Base-by-base conservation (phyloP, 1,284 basidiomycete genomes). In the Wolfiporia cocos region DNA sequence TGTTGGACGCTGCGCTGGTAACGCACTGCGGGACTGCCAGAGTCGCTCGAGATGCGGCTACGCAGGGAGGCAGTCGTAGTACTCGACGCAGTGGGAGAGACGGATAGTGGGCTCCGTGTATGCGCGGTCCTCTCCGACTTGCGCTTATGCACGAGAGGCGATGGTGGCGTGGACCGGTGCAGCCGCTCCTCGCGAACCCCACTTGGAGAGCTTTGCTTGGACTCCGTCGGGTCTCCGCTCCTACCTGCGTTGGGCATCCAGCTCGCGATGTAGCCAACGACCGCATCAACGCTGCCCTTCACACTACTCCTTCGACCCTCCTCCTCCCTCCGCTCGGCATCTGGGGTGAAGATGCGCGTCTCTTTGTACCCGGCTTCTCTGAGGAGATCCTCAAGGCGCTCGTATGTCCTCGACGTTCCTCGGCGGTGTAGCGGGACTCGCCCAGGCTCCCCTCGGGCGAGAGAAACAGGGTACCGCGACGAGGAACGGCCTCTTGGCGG, bases 291-390 rank as follows among this genome's bases (percentile, higher is more conserved):
- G n/a, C 74, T 69, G 22, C 63, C 59, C 15, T 57, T 51, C 41
- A 57, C 41, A 36, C 48, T 51, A 12, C 47, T 43, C 51, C 49
- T 41, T 52, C 48, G 17, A 49, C 49, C 40, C 39, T 57, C 61
- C 29, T 55, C 49, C 53, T 54, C 62, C 49, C 42, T 52, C 48
- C 76, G 72, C 50, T 91, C 86, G 0, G 71, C 67, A 61, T 92
- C 87, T 5, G 91, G 89, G 0, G 91, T 91, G 54, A 88, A 87
- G 14, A 93, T 73, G 23, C 90, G 73, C 0, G 89, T 92, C 59
- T 92, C 90, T 61, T 89, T 91, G 70, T 92, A 92, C 3, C 90
- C 90, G 0, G 88, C 88, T 58, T 91, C 85, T 41, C 78, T 71
- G 18, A 93, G 69, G 14, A 93, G 70, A 62, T 92, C 86, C 53